These are phyloP conservation scores for Exutisphaerella laricina DNA, from an alignment of 2,329 filamentous ascomycete genomes.

Conservation along the genomic window DNA sequence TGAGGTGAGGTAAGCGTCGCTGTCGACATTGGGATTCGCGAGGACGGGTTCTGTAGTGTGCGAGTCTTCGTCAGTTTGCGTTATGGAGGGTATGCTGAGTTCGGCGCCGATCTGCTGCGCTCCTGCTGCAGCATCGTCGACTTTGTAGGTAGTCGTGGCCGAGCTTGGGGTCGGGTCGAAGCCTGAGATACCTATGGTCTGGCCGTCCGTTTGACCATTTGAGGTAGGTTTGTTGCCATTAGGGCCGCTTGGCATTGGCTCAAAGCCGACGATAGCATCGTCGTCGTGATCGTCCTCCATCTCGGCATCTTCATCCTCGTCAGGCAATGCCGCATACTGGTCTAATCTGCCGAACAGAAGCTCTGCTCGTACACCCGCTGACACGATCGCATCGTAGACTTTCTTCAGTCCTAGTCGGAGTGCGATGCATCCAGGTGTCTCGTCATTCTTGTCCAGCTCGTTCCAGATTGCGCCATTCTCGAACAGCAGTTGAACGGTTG, in stretches of 20 bases:
- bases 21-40: constrained; percentile 38
- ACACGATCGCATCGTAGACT: constrained; percentile 77
- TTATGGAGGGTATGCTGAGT: constrained; percentile 24
- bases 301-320: constrained; percentile 49
- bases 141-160: constrained; percentile 29
- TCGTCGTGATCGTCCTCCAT: constrained; percentile 45
- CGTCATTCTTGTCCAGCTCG: constrained; percentile 76
- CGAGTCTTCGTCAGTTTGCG: constrained; percentile 24
- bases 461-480: constrained; percentile 96
- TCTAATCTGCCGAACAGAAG: constrained; percentile 76
- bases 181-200: constrained; percentile 19
- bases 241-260: constrained; percentile 24
- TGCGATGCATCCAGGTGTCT: constrained; percentile 89
- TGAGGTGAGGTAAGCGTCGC: constrained; percentile 45
- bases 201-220: constrained; percentile 20
- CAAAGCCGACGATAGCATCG: constrained; percentile 32
- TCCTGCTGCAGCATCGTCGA: constrained; percentile 20
- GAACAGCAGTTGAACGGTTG: constrained; percentile 69
- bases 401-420: constrained; percentile 59
- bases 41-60: constrained; percentile 23
- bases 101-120: no score
- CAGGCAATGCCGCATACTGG: constrained; percentile 68
- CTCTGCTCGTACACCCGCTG: constrained; percentile 86
- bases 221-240: constrained; percentile 10
- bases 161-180: constrained; percentile 33